Conservation (phyloP, 768 basidiomycete species). For the Naganishia vaughanmartiniae region DNA sequence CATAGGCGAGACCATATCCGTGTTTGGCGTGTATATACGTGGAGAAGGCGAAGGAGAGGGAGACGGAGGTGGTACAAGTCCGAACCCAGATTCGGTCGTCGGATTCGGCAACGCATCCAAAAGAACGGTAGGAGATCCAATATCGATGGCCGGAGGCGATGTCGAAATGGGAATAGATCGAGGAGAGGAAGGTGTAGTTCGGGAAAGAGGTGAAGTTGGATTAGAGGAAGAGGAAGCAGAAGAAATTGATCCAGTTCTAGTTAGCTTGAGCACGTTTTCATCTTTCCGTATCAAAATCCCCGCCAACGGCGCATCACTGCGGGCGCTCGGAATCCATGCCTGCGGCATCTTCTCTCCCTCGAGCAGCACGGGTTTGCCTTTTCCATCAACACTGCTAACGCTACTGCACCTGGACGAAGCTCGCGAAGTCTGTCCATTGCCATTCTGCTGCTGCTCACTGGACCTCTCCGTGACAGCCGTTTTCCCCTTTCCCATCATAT, state of each 20-base stretch:
- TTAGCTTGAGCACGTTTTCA: slow-evolving; percentile 23
- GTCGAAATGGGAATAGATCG: background rate
- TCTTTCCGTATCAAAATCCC: slow-evolving; percentile 12
- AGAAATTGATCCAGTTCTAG: slow-evolving; percentile 14
- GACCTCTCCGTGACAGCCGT: background rate
- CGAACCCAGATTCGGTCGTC: background rate
- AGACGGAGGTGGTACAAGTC: slow-evolving; percentile 7
- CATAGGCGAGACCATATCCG: background rate
- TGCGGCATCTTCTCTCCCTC: background rate
- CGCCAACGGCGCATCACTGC: background rate
- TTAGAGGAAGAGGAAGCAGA: slow-evolving; percentile 2
- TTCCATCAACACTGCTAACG: background rate
- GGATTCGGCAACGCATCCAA: background rate
- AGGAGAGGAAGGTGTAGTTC: slow-evolving; percentile 1
- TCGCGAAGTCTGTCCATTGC: background rate
- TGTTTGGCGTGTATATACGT: background rate
- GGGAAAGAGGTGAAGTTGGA: background rate
- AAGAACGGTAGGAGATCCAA: background rate
- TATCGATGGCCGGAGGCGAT: background rate
- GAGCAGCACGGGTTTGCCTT: background rate
- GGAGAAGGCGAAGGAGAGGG: slow-evolving; percentile 1
- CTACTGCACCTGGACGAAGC: slow-evolving; percentile 15
- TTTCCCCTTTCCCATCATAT: slow-evolving; percentile 11
- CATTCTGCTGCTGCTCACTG: background rate
- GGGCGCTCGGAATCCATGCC: background rate